Percentiles rank a stretch among this genome's conserved stretches.
These are phyloP conservation scores for Flaveria linearis DNA, from an alignment of 129 eudicot genomes.

Conservation along the genomic window DNA sequence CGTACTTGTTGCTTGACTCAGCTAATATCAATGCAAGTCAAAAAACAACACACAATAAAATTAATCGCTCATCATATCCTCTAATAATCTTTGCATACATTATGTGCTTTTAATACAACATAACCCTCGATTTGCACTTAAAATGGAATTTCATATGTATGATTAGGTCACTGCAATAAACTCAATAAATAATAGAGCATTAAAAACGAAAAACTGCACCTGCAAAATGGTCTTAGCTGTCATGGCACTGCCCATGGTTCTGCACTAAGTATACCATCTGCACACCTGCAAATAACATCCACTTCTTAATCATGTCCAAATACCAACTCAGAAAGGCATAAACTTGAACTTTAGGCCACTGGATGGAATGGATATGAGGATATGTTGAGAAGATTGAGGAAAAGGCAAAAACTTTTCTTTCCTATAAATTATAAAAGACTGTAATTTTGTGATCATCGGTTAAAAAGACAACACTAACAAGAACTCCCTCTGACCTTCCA, in stretches of 20 bases:
- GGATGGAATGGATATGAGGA: background rate
- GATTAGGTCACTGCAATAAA: conserved; percentile 5
- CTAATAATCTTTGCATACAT: background rate
- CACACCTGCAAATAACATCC: conserved; percentile 43
- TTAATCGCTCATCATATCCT: background rate
- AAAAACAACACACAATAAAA: background rate
- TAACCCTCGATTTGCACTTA: conserved; percentile 19
- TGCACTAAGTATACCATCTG: conserved; percentile 42
- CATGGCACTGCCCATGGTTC: conserved; percentile 71
- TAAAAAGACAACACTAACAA: background rate
- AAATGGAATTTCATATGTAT: background rate
- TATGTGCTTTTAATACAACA: background rate
- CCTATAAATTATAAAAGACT: background rate
- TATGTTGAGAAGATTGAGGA: background rate
- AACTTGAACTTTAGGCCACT: background rate
- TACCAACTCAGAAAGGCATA: conserved; percentile 1
- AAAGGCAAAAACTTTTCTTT: background rate
- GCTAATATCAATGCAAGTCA: background rate
- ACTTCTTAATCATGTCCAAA: conserved; percentile 2
- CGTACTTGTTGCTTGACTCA: background rate
- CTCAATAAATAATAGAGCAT: background rate
- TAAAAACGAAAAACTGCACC: conserved; percentile 31
- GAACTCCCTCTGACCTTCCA: background rate
- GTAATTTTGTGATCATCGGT: conserved; percentile 1
- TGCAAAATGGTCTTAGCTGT: conserved; percentile 64